Evolutionary conservation across 2,329 filamentous ascomycete genomes (phyloP).

Genomic region (Aspergillus piperis): DNA sequence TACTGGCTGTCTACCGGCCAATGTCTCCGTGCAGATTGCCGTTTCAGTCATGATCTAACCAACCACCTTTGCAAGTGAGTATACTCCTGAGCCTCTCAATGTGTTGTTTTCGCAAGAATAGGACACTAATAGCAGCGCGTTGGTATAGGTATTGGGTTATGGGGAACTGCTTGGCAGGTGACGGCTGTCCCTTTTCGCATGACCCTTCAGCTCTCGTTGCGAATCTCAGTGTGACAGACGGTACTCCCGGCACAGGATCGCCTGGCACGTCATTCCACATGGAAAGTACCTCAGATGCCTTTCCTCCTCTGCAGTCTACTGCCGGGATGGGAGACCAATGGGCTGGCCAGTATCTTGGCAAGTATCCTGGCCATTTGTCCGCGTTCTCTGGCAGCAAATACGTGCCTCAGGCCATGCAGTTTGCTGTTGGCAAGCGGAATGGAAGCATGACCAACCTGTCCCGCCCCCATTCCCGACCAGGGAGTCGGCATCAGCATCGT

Average conservation of each 20-base stretch:
- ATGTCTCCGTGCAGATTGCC: constrained; percentile 91
- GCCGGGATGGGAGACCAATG: constrained; percentile 62
- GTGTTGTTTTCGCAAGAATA: not conserved
- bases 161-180: constrained; percentile 90
- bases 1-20: constrained; percentile 96
- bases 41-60: constrained; percentile 94
- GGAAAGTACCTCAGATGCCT: constrained; percentile 75
- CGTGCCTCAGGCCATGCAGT: constrained; percentile 30
- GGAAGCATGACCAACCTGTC: constrained; percentile 58
- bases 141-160: constrained; percentile 81
- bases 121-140: not conserved
- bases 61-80: constrained; percentile 98
- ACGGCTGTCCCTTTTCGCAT: constrained; percentile 95
- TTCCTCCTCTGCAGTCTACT: constrained; percentile 71
- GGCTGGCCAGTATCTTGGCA: constrained; percentile 50
- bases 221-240: constrained; percentile 71
- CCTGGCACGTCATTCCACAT: constrained; percentile 70
- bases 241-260: constrained; percentile 45
- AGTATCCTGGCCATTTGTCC: constrained; percentile 47
- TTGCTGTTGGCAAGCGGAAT: constrained; percentile 37
- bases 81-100: not conserved
- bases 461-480: constrained; percentile 76
- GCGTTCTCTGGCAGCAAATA: constrained; percentile 50
- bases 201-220: constrained; percentile 86
- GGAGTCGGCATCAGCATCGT: constrained; percentile 74